These are phyloP conservation scores for Elsinoe arachidis DNA, from an alignment of 2,329 filamentous ascomycete species.

Conservation along the genomic window DNA sequence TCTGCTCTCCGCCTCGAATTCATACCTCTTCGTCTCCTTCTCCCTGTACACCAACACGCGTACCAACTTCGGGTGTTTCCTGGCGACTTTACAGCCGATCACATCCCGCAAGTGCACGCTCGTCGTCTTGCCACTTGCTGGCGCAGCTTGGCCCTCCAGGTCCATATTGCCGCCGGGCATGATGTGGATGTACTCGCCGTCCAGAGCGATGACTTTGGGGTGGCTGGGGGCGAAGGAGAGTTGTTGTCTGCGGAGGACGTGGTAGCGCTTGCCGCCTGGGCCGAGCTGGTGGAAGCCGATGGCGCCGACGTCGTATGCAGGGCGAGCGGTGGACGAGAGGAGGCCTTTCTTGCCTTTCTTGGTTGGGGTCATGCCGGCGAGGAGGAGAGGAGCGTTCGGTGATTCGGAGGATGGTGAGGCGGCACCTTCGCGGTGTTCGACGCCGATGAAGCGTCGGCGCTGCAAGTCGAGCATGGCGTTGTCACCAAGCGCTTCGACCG, in stretches of 20 bases:
- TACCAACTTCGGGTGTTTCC: constrained; percentile 73
- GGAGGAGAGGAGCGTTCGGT: constrained; percentile 56
- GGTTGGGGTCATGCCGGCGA: constrained; percentile 42
- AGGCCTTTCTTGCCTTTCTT: constrained; percentile 35
- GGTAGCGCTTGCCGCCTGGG: constrained; percentile 53
- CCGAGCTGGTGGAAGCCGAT: constrained; percentile 14
- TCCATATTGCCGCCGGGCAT: constrained; percentile 49
- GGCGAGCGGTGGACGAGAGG: constrained; percentile 13
- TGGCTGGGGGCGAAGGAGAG: constrained; percentile 72
- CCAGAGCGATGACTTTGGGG: constrained; percentile 68
- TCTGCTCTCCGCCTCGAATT: constrained; percentile 67
- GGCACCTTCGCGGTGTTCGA: constrained; percentile 46
- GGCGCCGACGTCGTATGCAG: constrained; percentile 35
- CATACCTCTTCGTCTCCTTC: constrained; percentile 70
- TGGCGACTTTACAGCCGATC: constrained; percentile 70
- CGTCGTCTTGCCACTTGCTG: constrained; percentile 59
- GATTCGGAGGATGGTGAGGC: constrained; percentile 62
- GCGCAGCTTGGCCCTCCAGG: constrained; percentile 21
- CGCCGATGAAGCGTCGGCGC: constrained; percentile 62
- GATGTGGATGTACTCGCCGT: constrained; percentile 80
- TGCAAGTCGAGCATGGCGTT: constrained; percentile 67
- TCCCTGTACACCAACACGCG: constrained; percentile 70
- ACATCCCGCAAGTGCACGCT: constrained; percentile 77
- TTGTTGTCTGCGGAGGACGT: constrained; percentile 72
- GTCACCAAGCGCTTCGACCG: constrained; percentile 68